phyloP scores from a whole-genome alignment of 352 stramenopile genomes.

The Phytophthora foliorum region DNA sequence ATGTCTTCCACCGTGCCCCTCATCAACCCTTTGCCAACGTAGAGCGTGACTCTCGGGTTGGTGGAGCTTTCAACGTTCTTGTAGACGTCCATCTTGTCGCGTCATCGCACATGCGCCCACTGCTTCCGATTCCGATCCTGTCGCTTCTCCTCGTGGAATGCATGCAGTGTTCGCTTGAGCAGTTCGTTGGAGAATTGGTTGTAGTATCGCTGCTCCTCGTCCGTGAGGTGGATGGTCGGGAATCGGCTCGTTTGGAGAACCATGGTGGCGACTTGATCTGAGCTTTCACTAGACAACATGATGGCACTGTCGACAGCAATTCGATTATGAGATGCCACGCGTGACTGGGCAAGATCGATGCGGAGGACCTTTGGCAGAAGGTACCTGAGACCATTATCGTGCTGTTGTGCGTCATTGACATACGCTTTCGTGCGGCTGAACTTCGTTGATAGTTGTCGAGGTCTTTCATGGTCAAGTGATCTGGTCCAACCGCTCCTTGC shows the following conservation, averaged over 20 bases:
- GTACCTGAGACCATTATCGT: no score
- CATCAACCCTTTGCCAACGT: no score
- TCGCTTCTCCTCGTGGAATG: neutral
- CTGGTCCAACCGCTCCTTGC: neutral
- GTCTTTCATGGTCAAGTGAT: neutral
- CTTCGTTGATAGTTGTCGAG: conserved; percentile 4
- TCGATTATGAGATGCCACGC: conserved; percentile 20
- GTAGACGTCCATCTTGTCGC: no score
- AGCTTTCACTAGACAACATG: neutral
- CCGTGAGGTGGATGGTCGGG: conserved; percentile 37
- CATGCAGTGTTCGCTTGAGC: conserved; percentile 41
- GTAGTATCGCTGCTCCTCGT: conserved; percentile 43
- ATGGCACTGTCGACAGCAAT: conserved; percentile 8
- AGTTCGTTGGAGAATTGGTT: conserved; percentile 33
- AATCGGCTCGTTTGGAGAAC: conserved; percentile 32
- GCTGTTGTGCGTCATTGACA: no score
- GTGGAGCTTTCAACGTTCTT: no score
- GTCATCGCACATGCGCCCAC: no score
- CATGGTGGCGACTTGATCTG: neutral
- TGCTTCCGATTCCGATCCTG: no score
- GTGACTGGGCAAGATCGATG: no score
- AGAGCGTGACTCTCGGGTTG: no score
- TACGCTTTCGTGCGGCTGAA: no score
- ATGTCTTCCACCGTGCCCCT: no score
- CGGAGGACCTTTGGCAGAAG: no score